Percentiles rank a stretch among this genome's conserved stretches.
Conservation (phyloP, 129 eudicot genomes). For the carrot (Daucus carota) region DH1_v3.0 NC_030385.2:32317501-32318000, state of each 20-base stretch:
- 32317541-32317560: conserved; percentile 63
- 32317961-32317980: conserved; percentile 69
- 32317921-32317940: conserved; percentile 57
- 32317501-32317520: conserved; percentile 20
- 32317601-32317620: conserved; percentile 70
- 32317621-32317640: conserved; percentile 27
- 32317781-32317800: not conserved
- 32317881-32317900: not conserved
- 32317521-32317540: conserved; percentile 31
- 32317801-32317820: no score
- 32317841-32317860: not conserved
- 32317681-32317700: conserved; percentile 45
- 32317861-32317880: not conserved
- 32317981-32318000: conserved; percentile 94
- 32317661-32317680: conserved; percentile 45
- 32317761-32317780: not conserved
- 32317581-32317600: conserved; percentile 91
- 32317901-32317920: conserved; percentile 46
- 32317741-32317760: not conserved
- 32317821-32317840: not conserved
- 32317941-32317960: conserved; percentile 39
- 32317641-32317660: conserved; percentile 48
- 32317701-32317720: conserved; percentile 18
- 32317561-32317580: conserved; percentile 65
- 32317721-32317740: not conserved